Evolutionary conservation across 148 eudicot genomes (phyloP).

Genomic region (Rhododendron williamsianum): DNA sequence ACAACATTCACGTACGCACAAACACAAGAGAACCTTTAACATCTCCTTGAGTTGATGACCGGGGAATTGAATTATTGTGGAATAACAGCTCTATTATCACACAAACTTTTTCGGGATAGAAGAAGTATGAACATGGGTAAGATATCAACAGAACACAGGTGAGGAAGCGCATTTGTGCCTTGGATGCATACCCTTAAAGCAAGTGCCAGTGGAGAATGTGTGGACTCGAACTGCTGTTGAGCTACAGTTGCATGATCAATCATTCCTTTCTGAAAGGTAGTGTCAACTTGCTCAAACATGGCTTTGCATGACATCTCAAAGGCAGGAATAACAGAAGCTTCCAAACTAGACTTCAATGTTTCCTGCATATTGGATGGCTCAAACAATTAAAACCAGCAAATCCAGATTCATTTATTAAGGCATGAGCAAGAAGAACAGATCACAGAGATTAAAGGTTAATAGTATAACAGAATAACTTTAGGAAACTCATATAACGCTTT

Average conservation of each 20-base stretch:
- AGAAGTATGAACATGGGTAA: background rate
- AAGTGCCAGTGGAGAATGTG: conserved; percentile 70
- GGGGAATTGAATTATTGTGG: background rate
- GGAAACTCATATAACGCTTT: background rate
- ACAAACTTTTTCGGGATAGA: background rate
- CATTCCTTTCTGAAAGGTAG: conserved; percentile 90
- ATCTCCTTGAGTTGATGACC: background rate
- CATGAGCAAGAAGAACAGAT: background rate
- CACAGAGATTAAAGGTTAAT: background rate
- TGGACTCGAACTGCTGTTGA: conserved; percentile 67
- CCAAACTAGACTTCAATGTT: conserved; percentile 70
- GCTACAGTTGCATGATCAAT: conserved; percentile 58
- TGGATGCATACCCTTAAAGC: conserved; percentile 60
- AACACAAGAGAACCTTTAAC: background rate
- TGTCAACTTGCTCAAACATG: conserved; percentile 95
- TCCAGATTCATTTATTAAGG: background rate
- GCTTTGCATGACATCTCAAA: conserved; percentile 89
- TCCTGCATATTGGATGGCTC: conserved; percentile 45
- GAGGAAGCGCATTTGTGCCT: background rate
- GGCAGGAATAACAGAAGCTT: conserved; percentile 77
- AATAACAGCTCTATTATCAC: background rate
- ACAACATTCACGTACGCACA: background rate
- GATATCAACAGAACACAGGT: background rate
- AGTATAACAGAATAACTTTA: background rate
- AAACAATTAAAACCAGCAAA: background rate